Percentiles rank a stretch among this genome's conserved stretches.
Evolutionary conservation across 352 stramenopile genomes (phyloP).

Genomic region (Phytopythium sindhum): DNA sequence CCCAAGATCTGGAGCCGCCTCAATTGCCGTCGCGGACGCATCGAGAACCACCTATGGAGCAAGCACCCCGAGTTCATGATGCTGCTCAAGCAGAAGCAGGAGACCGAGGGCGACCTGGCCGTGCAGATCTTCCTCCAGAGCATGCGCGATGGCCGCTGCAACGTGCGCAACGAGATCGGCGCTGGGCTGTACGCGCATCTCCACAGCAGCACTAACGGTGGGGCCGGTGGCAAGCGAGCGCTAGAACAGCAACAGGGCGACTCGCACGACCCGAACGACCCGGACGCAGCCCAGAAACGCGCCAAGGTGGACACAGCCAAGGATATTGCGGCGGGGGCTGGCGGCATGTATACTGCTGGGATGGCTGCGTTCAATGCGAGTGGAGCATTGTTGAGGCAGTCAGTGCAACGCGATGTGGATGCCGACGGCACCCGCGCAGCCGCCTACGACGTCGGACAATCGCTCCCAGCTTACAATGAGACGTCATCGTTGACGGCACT

Average conservation of each 20-base stretch:
- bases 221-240: conserved; percentile 4
- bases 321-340: neutral
- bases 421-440: neutral
- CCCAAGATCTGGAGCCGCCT: conserved; percentile 73
- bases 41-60: conserved; percentile 77
- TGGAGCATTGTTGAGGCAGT: neutral
- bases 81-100: conserved; percentile 74
- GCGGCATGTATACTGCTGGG: neutral
- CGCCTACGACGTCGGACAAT: conserved; percentile 22
- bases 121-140: conserved; percentile 79
- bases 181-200: conserved; percentile 55
- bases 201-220: conserved; percentile 10
- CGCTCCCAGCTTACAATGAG: conserved; percentile 14
- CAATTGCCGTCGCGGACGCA: conserved; percentile 70
- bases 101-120: conserved; percentile 58
- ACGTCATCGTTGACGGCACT: neutral
- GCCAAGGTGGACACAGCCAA: conserved; percentile 8
- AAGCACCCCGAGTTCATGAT: conserved; percentile 83
- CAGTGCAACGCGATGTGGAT: neutral
- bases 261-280: conserved; percentile 25
- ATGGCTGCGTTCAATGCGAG: conserved; percentile 23
- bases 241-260: conserved; percentile 22
- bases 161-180: conserved; percentile 65
- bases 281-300: conserved; percentile 25
- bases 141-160: conserved; percentile 68